These are phyloP conservation scores for Eucalyptus regnans DNA, from an alignment of 345 rosid species.

Conservation along the genomic window DNA sequence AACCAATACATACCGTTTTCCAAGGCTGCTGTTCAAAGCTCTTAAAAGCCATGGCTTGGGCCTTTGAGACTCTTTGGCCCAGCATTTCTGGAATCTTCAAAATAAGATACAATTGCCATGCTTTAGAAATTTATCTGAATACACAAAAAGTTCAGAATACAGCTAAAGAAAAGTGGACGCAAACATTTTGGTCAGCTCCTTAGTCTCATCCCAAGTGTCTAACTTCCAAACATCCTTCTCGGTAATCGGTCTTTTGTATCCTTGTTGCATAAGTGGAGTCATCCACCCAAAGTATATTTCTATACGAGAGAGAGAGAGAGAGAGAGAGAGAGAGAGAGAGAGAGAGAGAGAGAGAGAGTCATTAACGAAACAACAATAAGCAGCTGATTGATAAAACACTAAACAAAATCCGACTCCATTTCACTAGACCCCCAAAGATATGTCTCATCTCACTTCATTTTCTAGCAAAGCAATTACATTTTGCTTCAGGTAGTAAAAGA, in stretches of 20 bases:
- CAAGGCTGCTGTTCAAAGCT: constrained; percentile 74
- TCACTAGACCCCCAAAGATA: not conserved
- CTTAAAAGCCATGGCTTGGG: constrained; percentile 85
- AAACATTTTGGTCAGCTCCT: constrained; percentile 56
- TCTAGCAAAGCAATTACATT: not conserved
- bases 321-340: no score
- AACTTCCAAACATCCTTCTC: constrained; percentile 93
- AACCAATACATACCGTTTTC: constrained; percentile 42
- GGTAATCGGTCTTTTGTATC: constrained; percentile 75
- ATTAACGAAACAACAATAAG: not conserved
- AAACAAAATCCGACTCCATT: not conserved
- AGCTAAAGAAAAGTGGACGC: constrained; percentile 1
- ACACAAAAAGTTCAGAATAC: not conserved
- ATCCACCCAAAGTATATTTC: constrained; percentile 81
- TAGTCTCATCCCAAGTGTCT: constrained; percentile 90
- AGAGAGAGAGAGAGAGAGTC: not conserved
- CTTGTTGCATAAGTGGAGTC: constrained; percentile 80
- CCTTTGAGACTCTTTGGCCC: constrained; percentile 61
- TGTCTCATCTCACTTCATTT: not conserved
- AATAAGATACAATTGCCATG: not conserved
- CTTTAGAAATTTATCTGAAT: not conserved
- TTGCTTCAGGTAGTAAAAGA: not conserved
- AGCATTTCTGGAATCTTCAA: constrained; percentile 64
- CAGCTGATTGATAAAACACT: not conserved
- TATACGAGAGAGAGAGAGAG: not conserved